phyloP scores from a whole-genome alignment of 345 rosid genomes.

The Fremontodendron californicum region DNA sequence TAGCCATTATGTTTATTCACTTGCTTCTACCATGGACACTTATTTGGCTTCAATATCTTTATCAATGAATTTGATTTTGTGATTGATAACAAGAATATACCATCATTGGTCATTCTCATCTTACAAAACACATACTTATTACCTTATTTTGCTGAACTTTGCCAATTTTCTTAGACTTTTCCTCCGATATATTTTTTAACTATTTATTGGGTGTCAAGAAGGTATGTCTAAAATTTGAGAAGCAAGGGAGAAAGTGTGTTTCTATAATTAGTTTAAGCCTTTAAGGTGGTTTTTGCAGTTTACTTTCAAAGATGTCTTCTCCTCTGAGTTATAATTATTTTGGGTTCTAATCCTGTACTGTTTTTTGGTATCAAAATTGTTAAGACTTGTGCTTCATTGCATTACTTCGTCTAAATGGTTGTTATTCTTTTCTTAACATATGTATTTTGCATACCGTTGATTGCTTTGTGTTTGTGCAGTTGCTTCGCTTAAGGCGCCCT shows the following conservation, averaged over 20 bases:
- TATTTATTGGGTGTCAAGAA: neutral
- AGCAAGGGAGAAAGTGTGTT: neutral
- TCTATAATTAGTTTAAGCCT: neutral
- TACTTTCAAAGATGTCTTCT: neutral
- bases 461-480: slow-evolving; percentile 33
- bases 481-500: slow-evolving; percentile 85
- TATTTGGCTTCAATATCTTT: neutral
- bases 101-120: neutral
- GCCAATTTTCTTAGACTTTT: neutral
- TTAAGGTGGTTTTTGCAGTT: neutral
- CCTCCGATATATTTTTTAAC: no score
- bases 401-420: neutral
- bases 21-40: neutral
- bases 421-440: neutral
- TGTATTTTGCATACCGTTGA: neutral
- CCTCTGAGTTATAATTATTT: neutral
- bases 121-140: neutral
- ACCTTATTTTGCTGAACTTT: neutral
- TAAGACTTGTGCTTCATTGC: neutral
- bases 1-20: neutral
- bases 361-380: neutral
- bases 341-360: neutral
- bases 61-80: neutral
- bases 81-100: neutral
- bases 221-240: neutral